A percentile compares a stretch with the other conserved stretches of the same genome.
Conservation (phyloP, 306 rosid genomes). For the Cercis canadensis region DNA sequence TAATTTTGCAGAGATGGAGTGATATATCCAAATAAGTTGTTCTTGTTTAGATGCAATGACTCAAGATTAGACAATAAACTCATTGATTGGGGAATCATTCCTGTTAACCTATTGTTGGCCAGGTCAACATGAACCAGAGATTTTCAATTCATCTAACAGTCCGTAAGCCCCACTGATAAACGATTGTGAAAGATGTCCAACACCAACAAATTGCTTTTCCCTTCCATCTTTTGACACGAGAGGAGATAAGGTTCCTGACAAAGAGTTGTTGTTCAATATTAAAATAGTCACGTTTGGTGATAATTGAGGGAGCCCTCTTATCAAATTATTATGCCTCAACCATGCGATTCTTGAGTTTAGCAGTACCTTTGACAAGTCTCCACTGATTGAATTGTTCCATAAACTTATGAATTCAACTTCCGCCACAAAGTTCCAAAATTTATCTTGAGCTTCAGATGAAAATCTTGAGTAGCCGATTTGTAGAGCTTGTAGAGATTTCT, state of each 20-base stretch:
- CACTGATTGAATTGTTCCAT: conserved; percentile 15
- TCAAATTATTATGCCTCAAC: not conserved
- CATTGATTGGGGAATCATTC: conserved; percentile 19
- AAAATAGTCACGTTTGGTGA: conserved; percentile 5
- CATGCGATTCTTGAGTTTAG: not conserved
- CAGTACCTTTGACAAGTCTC: conserved; percentile 18
- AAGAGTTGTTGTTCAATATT: not conserved
- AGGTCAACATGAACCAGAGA: not conserved
- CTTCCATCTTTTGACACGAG: not conserved
- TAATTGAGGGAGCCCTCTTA: conserved; percentile 15
- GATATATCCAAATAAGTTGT: not conserved
- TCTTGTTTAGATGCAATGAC: not conserved
- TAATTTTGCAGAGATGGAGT: not conserved
- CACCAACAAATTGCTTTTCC: conserved; percentile 1
- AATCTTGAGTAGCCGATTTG: conserved; percentile 4
- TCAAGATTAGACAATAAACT: not conserved
- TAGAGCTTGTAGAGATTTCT: not conserved
- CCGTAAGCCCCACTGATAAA: conserved; percentile 23
- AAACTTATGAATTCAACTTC: not conserved
- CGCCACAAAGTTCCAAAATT: conserved; percentile 32
- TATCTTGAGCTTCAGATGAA: not conserved
- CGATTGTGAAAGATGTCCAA: conserved; percentile 27
- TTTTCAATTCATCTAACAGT: too few species aligned
- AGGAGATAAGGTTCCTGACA: conserved; percentile 36
- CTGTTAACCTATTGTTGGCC: conserved; percentile 18